Percentiles rank a stretch among this genome's conserved stretches.
These are phyloP conservation scores for Phaseolus lunatus DNA, from an alignment of 306 rosid species.

Conservation along the genomic window DNA sequence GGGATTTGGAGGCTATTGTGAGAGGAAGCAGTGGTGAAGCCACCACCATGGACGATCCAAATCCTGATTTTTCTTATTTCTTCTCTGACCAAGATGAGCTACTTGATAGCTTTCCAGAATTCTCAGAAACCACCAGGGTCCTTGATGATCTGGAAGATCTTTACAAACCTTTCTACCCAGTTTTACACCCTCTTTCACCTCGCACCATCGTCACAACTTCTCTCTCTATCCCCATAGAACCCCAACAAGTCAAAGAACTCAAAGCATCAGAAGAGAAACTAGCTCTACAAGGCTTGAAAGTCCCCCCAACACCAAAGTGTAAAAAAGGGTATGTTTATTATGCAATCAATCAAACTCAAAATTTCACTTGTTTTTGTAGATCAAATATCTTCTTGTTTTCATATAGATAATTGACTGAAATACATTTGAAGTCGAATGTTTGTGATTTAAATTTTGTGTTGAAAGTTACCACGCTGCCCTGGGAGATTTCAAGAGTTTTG, in stretches of 20 bases:
- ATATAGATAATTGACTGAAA: not conserved
- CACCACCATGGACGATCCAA: conserved; percentile 30
- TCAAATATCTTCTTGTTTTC: not conserved
- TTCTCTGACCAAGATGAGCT: conserved; percentile 50
- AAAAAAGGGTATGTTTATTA: conserved; percentile 58
- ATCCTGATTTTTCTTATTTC: conserved; percentile 37
- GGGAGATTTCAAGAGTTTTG: not conserved
- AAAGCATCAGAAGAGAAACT: conserved; percentile 37
- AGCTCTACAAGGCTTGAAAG: conserved; percentile 46
- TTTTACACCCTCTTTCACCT: conserved; percentile 53
- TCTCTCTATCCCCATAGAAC: conserved; percentile 55
- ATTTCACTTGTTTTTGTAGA: not conserved
- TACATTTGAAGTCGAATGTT: not conserved
- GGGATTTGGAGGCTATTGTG: conserved; percentile 91
- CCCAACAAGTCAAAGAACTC: conserved; percentile 40
- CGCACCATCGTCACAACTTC: conserved; percentile 47
- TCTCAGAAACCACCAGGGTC: conserved; percentile 56
- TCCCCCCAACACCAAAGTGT: conserved; percentile 32
- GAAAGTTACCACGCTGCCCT: too few species aligned
- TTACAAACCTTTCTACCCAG: conserved; percentile 69
- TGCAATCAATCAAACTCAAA: not conserved
- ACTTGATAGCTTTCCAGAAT: conserved; percentile 51
- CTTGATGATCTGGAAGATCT: conserved; percentile 67
- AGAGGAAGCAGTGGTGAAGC: conserved; percentile 60
- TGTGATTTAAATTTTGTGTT: too few species aligned